phyloP scores from a whole-genome alignment of 208 protist species.

The Acanthamoeba castellanii region DNA sequence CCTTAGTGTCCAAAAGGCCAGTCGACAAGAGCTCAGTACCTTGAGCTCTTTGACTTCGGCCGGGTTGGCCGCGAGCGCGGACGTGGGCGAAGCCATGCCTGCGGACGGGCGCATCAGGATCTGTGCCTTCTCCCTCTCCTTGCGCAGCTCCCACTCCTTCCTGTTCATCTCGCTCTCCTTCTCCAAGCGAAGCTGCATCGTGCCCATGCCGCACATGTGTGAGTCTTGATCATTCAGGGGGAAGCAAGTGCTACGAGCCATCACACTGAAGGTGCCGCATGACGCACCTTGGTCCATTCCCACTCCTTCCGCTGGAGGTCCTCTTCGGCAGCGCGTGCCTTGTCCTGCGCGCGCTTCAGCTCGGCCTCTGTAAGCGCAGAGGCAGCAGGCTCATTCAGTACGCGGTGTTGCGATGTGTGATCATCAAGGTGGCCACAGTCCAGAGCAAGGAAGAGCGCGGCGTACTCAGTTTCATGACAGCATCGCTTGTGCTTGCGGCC shows the following conservation, averaged over 20 bases:
- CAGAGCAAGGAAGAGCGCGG: background rate
- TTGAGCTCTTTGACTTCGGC: conserved; percentile 30
- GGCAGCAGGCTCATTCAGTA: background rate
- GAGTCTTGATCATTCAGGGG: background rate
- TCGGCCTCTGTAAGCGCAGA: background rate
- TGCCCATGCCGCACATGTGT: background rate
- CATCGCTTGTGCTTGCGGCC: background rate
- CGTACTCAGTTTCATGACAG: background rate
- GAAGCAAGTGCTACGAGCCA: background rate
- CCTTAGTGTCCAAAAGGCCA: too few relatives aligned
- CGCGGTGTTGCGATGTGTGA: background rate
- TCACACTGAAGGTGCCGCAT: background rate
- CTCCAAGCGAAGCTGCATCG: background rate
- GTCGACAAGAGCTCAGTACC: background rate
- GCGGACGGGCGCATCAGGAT: conserved; percentile 19
- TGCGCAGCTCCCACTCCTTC: conserved; percentile 15
- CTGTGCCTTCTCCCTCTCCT: conserved; percentile 26
- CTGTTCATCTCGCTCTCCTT: conserved; percentile 21
- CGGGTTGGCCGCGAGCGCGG: background rate
- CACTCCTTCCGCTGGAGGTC: conserved; percentile 10
- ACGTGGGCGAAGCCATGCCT: background rate
- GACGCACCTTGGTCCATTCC: conserved; percentile 21
- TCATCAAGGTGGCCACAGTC: background rate
- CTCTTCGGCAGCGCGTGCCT: background rate
- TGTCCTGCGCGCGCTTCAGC: background rate